Conservation (phyloP, 179 eudicot species). For the Nepenthes alata region DNA sequence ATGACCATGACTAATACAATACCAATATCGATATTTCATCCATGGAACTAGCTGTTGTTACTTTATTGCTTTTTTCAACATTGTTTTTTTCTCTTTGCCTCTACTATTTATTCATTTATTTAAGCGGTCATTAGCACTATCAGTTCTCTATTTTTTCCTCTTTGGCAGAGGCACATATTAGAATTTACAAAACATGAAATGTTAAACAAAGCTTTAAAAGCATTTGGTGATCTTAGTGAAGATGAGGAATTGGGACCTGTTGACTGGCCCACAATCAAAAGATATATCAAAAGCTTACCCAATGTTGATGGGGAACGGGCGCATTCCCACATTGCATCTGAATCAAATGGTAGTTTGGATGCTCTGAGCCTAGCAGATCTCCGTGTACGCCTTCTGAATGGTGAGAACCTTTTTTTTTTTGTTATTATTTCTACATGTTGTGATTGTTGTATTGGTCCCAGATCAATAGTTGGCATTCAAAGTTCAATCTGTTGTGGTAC, state of each 20-base stretch:
- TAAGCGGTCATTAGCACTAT: not conserved
- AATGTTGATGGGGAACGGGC: constrained; percentile 52
- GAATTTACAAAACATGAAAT: constrained; percentile 64
- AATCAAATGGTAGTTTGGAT: constrained; percentile 27
- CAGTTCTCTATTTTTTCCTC: not conserved
- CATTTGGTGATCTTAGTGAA: no score
- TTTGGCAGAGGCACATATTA: constrained; percentile 68
- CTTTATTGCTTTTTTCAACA: no score
- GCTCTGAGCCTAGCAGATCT: constrained; percentile 64
- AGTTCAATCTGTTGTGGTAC: no score
- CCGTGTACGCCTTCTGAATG: constrained; percentile 72
- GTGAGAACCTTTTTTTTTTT: constrained; percentile 20
- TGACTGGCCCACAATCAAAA: constrained; percentile 85
- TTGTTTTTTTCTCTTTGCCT: not conserved
- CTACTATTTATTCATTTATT: not conserved
- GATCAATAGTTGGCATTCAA: no score
- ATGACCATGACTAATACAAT: no score
- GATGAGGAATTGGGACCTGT: constrained; percentile 69
- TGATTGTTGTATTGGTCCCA: no score
- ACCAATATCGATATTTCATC: no score
- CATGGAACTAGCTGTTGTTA: no score
- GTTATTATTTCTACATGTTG: no score
- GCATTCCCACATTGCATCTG: constrained; percentile 56
- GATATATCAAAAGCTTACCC: constrained; percentile 56
- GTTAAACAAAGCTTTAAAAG: no score